These are phyloP conservation scores for Phoenix dactylifera DNA, from an alignment of 176 grass and related monocot genomes.

Conservation along the genomic window DNA sequence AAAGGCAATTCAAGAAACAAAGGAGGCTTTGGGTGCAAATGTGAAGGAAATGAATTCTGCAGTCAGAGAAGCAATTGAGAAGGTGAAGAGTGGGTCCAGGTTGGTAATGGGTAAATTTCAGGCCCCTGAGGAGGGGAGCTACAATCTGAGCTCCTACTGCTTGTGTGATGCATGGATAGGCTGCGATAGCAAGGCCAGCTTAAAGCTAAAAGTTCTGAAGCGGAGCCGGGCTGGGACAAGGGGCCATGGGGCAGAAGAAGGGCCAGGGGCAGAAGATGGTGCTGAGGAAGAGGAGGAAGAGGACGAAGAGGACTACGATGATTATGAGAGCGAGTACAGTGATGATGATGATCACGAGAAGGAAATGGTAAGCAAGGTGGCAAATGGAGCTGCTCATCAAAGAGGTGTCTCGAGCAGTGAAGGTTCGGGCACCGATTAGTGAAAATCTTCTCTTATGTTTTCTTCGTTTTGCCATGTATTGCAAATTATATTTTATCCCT, in stretches of 20 bases:
- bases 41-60: conserved; percentile 56
- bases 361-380: conserved; percentile 47
- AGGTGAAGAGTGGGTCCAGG: conserved; percentile 79
- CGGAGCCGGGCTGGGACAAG: conserved; percentile 64
- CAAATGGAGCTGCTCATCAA: conserved; percentile 30
- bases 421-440: conserved; percentile 8
- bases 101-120: conserved; percentile 94
- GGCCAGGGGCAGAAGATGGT: conserved; percentile 51
- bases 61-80: conserved; percentile 73
- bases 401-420: conserved; percentile 8
- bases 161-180: conserved; percentile 81
- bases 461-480: no score
- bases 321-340: conserved; percentile 98
- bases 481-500: no score
- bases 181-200: conserved; percentile 71
- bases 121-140: conserved; percentile 66
- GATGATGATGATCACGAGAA: conserved; percentile 80
- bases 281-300: conserved; percentile 95
- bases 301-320: conserved; percentile 86
- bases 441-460: no score
- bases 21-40: conserved; percentile 59
- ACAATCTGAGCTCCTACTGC: conserved; percentile 64
- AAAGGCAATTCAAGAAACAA: conserved; percentile 85
- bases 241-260: conserved; percentile 57
- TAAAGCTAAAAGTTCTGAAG: conserved; percentile 84